Evolutionary conservation across 129 eudicot species (phyloP).

Genomic region (Pulicaria dysenterica): DNA sequence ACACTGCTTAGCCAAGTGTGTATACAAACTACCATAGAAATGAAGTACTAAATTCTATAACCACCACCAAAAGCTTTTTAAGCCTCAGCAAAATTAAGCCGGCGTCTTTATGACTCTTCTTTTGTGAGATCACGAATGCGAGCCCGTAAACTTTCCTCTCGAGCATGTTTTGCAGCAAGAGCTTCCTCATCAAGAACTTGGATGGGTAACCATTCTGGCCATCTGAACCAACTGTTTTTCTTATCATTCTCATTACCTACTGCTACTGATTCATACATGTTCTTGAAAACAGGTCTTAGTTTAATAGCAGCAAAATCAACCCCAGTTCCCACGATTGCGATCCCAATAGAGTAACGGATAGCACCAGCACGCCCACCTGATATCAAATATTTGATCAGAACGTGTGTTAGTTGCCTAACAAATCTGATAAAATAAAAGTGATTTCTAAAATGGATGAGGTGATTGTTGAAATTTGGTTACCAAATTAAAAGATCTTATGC

Average conservation of each 20-base stretch:
- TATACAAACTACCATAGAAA: slow-evolving; percentile 16
- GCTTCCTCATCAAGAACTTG: slow-evolving; percentile 93
- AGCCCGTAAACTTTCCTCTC: slow-evolving; percentile 68
- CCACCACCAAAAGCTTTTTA: slow-evolving; percentile 11
- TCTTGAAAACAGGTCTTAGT: slow-evolving; percentile 42
- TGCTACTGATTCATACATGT: slow-evolving; percentile 27
- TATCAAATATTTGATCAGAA: background rate
- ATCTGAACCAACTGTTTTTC: slow-evolving; percentile 51
- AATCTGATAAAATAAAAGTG: background rate
- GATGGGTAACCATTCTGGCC: slow-evolving; percentile 98
- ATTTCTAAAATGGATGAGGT: background rate
- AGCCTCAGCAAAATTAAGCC: slow-evolving; percentile 6
- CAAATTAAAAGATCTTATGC: no score
- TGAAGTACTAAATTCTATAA: slow-evolving; percentile 1
- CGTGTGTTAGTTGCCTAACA: slow-evolving; percentile 18
- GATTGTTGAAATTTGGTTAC: background rate
- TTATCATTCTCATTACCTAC: slow-evolving; percentile 27
- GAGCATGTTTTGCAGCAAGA: slow-evolving; percentile 77
- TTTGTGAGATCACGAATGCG: slow-evolving; percentile 59
- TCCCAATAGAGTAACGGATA: slow-evolving; percentile 66
- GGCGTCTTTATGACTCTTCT: slow-evolving; percentile 50
- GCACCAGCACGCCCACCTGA: slow-evolving; percentile 80
- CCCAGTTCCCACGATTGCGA: slow-evolving; percentile 84
- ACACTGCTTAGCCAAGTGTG: slow-evolving; percentile 2
- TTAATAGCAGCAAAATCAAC: slow-evolving; percentile 66